Conservation (phyloP, 2,329 filamentous ascomycete genomes). For the Colletotrichum sp. region DNA sequence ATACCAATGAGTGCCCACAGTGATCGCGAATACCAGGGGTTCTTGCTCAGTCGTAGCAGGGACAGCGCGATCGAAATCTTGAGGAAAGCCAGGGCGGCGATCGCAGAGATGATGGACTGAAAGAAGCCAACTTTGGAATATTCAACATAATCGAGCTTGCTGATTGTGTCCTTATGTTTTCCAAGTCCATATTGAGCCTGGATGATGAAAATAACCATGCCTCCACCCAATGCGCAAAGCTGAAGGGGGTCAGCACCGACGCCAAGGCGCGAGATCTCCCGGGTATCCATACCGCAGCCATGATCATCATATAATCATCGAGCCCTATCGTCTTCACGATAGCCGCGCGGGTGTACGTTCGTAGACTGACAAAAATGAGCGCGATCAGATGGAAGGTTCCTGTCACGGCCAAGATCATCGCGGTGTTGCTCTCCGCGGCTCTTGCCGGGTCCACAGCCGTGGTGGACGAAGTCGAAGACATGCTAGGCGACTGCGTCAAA, state of each 20-base stretch:
- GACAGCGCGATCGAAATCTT: constrained; percentile 28
- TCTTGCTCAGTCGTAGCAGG: constrained; percentile 25
- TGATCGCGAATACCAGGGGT: constrained; percentile 27
- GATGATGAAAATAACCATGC: constrained; percentile 40
- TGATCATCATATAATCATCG: constrained; percentile 33
- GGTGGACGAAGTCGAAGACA: neutral
- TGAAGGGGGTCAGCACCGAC: constrained; percentile 11
- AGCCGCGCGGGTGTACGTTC: constrained; percentile 23
- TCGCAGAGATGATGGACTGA: constrained; percentile 50
- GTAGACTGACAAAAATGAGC: constrained; percentile 17
- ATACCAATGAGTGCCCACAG: constrained; percentile 27
- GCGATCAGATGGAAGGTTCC: constrained; percentile 27
- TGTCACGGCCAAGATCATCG: constrained; percentile 25
- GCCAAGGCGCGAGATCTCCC: neutral
- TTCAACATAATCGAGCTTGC: constrained; percentile 30
- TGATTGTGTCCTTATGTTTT: constrained; percentile 43
- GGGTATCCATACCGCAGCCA: constrained; percentile 26
- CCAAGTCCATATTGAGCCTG: constrained; percentile 52
- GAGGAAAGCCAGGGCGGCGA: constrained; percentile 19
- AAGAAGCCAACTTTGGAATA: constrained; percentile 48
- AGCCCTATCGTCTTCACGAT: constrained; percentile 27
- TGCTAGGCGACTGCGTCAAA: neutral
- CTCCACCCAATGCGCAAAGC: constrained; percentile 30
- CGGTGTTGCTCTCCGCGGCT: constrained; percentile 29
- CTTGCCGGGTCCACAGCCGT: constrained; percentile 18